Evolutionary conservation across 257 asterid genomes (phyloP).

Genomic region (Ilex aquifolium): DNA sequence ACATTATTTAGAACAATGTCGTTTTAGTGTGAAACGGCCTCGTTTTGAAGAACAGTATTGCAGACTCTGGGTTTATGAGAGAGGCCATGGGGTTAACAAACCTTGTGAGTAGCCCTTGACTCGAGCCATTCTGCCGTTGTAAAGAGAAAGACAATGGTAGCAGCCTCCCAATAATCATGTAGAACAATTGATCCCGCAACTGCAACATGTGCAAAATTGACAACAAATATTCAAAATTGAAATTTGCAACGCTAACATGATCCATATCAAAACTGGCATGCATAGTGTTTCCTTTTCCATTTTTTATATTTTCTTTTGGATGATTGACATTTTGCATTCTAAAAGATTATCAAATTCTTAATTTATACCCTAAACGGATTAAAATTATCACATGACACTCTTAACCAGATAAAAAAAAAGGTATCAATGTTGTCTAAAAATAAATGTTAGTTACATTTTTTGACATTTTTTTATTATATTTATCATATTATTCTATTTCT

Average conservation of each 20-base stretch:
- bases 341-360: too few species aligned
- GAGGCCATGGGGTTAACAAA: slow-evolving; percentile 9
- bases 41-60: not conserved
- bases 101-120: slow-evolving; percentile 84
- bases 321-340: too few species aligned
- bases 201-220: slow-evolving; percentile 14
- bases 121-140: slow-evolving; percentile 85
- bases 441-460: too few species aligned
- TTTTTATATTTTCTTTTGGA: not conserved
- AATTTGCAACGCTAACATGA: too few species aligned
- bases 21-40: not conserved
- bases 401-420: too few species aligned
- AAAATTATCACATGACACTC: too few species aligned
- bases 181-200: slow-evolving; percentile 76
- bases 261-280: not conserved
- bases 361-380: too few species aligned
- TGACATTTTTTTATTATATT: too few species aligned
- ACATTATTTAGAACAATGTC: too few species aligned
- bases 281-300: slow-evolving; percentile 10
- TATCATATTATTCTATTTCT: too few species aligned
- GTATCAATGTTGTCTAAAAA: too few species aligned
- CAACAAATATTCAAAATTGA: too few species aligned
- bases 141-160: slow-evolving; percentile 70
- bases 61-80: not conserved
- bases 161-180: slow-evolving; percentile 89